Conservation (phyloP, 345 rosid species). For the Conringia planisiliqua region DNA sequence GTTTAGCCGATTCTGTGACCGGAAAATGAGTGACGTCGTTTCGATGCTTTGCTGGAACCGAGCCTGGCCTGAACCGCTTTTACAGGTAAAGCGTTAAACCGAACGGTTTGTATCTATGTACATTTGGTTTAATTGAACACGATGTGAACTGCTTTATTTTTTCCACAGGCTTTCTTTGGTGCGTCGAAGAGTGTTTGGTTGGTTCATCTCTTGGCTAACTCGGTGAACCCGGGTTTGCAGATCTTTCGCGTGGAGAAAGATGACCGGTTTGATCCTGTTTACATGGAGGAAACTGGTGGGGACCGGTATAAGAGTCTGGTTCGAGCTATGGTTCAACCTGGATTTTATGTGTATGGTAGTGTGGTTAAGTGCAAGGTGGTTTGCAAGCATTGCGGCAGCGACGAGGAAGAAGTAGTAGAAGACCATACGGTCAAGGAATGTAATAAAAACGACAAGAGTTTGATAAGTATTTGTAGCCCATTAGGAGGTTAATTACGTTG, state of each 20-base stretch:
- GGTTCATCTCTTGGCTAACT: conserved; percentile 86
- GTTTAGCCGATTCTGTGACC: conserved; percentile 79
- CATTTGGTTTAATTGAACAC: not conserved
- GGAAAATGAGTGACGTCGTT: conserved; percentile 91
- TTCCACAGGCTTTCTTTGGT: conserved; percentile 66
- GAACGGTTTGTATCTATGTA: not conserved
- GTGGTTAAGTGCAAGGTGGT: conserved; percentile 89
- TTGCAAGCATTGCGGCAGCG: conserved; percentile 56
- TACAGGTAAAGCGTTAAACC: conserved; percentile 43
- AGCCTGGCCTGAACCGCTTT: conserved; percentile 85
- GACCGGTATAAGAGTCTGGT: conserved; percentile 59
- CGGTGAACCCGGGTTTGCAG: conserved; percentile 76
- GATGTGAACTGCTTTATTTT: not conserved
- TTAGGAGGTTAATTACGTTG: conserved; percentile 26
- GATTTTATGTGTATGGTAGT: conserved; percentile 77
- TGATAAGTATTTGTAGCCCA: conserved; percentile 30
- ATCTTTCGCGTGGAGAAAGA: conserved; percentile 73
- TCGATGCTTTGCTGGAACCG: conserved; percentile 74
- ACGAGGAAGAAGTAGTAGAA: conserved; percentile 17
- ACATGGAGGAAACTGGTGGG: conserved; percentile 82
- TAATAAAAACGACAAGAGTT: conserved; percentile 27
- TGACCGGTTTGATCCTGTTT: conserved; percentile 57
- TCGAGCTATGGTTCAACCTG: conserved; percentile 83
- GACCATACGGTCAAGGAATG: conserved; percentile 29
- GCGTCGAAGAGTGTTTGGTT: conserved; percentile 89